Percentiles rank a stretch among this genome's conserved stretches.
These are phyloP conservation scores for Pyrenophora tritici-repentis DNA, from an alignment of 2,329 filamentous ascomycete genomes.

Conservation along the genomic window DNA sequence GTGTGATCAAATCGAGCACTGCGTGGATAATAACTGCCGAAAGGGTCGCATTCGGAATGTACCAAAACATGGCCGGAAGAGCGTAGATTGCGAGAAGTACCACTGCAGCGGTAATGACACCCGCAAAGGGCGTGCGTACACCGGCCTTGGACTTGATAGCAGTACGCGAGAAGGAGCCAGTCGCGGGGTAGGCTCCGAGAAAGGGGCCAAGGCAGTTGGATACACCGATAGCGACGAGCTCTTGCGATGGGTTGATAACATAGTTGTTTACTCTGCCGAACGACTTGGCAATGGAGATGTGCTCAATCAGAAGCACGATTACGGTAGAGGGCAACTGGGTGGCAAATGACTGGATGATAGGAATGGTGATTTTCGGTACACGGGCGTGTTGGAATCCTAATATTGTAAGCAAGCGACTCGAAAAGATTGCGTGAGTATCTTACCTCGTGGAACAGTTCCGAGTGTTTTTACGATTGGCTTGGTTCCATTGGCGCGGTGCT, in stretches of 20 bases:
- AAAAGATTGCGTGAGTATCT: not conserved
- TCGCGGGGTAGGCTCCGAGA: conserved; percentile 86
- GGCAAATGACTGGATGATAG: conserved; percentile 70
- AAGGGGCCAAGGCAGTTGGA: conserved; percentile 90
- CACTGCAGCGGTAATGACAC: conserved; percentile 82
- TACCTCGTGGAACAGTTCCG: conserved; percentile 75
- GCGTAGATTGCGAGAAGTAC: conserved; percentile 92
- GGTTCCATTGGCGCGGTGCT: conserved; percentile 41
- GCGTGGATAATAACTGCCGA: conserved; percentile 95
- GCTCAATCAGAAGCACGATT: conserved; percentile 92
- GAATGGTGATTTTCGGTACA: conserved; percentile 69
- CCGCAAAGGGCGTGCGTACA: conserved; percentile 87
- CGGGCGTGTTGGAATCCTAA: conserved; percentile 73
- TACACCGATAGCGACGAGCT: conserved; percentile 91
- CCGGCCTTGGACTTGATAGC: conserved; percentile 98
- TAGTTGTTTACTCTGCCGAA: conserved; percentile 97
- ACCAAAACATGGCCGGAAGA: conserved; percentile 88
- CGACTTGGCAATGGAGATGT: conserved; percentile 96
- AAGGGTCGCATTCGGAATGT: conserved; percentile 82
- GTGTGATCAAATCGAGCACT: conserved; percentile 88
- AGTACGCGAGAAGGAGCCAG: conserved; percentile 93
- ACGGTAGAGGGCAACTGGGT: conserved; percentile 80
- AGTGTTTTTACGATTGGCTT: conserved; percentile 75
- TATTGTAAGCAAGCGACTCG: conserved; percentile 5
- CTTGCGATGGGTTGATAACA: conserved; percentile 93